A percentile compares a stretch with the other conserved stretches of the same genome.
Evolutionary conservation across 2,329 filamentous ascomycete species (phyloP).

Genomic region (Colletotrichum sp.): DNA sequence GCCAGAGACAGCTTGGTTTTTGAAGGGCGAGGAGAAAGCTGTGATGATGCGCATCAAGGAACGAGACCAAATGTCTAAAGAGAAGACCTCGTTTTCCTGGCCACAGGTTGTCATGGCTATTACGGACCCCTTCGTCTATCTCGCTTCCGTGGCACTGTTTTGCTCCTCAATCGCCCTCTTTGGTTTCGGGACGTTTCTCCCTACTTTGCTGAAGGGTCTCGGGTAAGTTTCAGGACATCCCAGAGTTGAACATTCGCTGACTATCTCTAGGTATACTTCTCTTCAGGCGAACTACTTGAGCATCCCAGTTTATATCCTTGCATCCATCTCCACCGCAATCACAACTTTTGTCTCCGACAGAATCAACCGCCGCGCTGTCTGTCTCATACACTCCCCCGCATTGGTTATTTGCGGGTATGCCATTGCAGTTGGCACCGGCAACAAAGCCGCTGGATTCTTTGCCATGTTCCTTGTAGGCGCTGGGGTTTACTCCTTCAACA

Average conservation of each 20-base stretch:
- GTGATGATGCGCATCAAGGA: slow-evolving; percentile 31
- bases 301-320: slow-evolving; percentile 23
- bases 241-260: background rate
- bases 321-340: slow-evolving; percentile 14
- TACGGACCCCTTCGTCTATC: slow-evolving; percentile 32
- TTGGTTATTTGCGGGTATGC: slow-evolving; percentile 37
- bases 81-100: slow-evolving; percentile 28
- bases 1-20: slow-evolving; percentile 48
- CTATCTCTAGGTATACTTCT: background rate
- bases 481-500: background rate
- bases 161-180: slow-evolving; percentile 32
- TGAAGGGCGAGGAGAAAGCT: slow-evolving; percentile 42
- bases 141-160: slow-evolving; percentile 31
- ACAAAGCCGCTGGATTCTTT: slow-evolving; percentile 33
- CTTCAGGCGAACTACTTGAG: slow-evolving; percentile 24
- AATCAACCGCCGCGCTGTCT: slow-evolving; percentile 31
- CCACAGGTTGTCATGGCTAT: slow-evolving; percentile 30
- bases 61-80: slow-evolving; percentile 31
- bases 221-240: background rate
- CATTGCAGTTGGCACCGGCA: slow-evolving; percentile 33
- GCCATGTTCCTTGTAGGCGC: slow-evolving; percentile 34
- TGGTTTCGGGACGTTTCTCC: slow-evolving; percentile 34
- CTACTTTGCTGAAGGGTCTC: slow-evolving; percentile 2
- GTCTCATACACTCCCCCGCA: slow-evolving; percentile 30
- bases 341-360: slow-evolving; percentile 31